phyloP scores from a whole-genome alignment of 2,329 filamentous ascomycete genomes.

The Chalaropsis ovoidea region DNA sequence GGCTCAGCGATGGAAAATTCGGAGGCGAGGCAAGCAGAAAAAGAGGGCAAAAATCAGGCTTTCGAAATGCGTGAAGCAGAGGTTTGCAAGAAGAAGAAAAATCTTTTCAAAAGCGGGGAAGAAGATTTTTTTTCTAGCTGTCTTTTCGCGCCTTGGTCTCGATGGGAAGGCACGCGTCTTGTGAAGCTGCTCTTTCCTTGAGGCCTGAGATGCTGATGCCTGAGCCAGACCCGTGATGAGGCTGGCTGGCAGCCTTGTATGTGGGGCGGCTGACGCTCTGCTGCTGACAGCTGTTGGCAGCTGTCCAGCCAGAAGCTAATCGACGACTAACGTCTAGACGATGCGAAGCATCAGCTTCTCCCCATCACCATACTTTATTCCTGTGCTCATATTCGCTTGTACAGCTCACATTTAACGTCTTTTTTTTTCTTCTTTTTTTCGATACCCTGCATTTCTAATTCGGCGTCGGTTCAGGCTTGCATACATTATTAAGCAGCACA shows the following conservation, averaged over 20 bases:
- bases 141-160: neutral
- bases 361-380: neutral
- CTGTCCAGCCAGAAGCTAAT: neutral
- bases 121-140: neutral
- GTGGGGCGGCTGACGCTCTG: neutral
- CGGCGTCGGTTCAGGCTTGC: neutral
- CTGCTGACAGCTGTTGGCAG: neutral
- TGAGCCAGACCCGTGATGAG: neutral
- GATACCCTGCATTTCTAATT: neutral
- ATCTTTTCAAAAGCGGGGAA: neutral
- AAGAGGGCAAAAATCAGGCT: no score
- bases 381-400: no score
- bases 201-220: neutral
- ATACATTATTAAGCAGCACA: neutral
- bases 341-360: neutral
- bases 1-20: no score
- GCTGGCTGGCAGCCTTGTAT: neutral
- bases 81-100: neutral
- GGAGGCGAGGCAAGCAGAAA: no score
- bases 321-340: neutral
- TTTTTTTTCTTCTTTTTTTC: neutral
- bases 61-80: neutral
- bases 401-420: neutral
- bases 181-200: neutral
- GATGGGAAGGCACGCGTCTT: neutral